A percentile compares a stretch with the other conserved stretches of the same genome.
Conservation (phyloP, 2,329 filamentous ascomycete species). For the Fusarium sp. region DNA sequence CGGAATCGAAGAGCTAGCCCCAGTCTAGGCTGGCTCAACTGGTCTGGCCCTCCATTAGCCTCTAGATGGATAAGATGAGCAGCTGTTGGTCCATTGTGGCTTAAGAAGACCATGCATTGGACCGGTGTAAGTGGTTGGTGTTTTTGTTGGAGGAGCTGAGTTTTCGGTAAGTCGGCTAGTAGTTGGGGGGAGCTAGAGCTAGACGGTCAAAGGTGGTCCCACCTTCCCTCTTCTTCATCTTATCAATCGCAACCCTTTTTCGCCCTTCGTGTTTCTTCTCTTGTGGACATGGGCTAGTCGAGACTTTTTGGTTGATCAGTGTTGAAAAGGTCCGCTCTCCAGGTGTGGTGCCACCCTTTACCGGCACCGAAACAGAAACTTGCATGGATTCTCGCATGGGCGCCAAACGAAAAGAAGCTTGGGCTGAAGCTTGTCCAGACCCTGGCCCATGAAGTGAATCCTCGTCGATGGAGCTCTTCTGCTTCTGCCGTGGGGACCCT, state of each 20-base stretch:
- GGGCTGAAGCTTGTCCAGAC: conserved; percentile 13
- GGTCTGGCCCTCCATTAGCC: neutral
- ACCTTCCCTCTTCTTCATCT: conserved; percentile 31
- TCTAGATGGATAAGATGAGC: conserved; percentile 31
- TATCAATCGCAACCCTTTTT: conserved; percentile 40
- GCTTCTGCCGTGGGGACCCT: neutral
- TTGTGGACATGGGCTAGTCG: neutral
- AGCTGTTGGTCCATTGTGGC: conserved; percentile 29
- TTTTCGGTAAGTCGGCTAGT: neutral
- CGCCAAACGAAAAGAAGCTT: neutral
- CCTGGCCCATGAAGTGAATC: conserved; percentile 5
- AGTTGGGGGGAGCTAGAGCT: neutral
- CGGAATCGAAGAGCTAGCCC: conserved; percentile 20
- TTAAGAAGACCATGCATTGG: conserved; percentile 29
- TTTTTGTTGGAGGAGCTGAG: conserved; percentile 14
- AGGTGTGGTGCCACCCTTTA: conserved; percentile 4
- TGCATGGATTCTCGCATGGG: conserved; percentile 1
- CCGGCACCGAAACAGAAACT: conserved; percentile 11
- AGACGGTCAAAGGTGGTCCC: conserved; percentile 5
- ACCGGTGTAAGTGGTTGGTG: conserved; percentile 11
- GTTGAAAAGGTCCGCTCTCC: neutral
- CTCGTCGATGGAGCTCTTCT: neutral
- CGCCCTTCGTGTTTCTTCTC: neutral
- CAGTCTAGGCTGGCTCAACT: conserved; percentile 8
- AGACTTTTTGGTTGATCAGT: neutral